Percentiles rank a stretch among this genome's conserved stretches.
Conservation (phyloP, 306 rosid genomes). For the Acacia confusa region DNA sequence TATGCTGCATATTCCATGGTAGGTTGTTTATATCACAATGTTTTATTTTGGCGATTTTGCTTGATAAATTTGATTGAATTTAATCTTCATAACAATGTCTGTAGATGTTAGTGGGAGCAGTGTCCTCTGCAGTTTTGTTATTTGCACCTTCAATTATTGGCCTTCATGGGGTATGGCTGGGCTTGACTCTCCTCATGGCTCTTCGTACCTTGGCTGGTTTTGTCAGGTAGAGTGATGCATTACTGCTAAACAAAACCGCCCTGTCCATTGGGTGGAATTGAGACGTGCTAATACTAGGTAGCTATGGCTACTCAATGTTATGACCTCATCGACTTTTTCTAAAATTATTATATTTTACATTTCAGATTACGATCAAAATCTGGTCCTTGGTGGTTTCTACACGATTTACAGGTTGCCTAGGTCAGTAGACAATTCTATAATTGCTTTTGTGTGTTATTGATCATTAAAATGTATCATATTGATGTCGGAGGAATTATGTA, state of each 20-base stretch:
- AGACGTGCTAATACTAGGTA: background rate
- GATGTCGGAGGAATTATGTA: background rate
- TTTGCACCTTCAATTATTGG: conserved; percentile 61
- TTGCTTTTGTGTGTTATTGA: conserved; percentile 6
- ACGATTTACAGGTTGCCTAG: conserved; percentile 50
- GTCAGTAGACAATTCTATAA: conserved; percentile 41
- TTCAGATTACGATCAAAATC: conserved; percentile 73
- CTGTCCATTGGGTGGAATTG: background rate
- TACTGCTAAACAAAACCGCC: background rate
- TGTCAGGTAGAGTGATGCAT: conserved; percentile 53
- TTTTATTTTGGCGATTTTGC: conserved; percentile 25
- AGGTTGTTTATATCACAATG: conserved; percentile 32
- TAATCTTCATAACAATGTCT: conserved; percentile 13
- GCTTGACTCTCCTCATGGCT: conserved; percentile 84
- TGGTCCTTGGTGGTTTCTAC: conserved; percentile 97
- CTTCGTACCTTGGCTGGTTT: conserved; percentile 73
- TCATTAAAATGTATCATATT: background rate
- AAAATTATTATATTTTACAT: conserved; percentile 9
- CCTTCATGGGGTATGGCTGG: conserved; percentile 86
- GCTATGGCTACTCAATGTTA: background rate
- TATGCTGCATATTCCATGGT: conserved; percentile 96
- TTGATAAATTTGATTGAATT: conserved; percentile 8
- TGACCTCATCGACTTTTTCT: conserved; percentile 11
- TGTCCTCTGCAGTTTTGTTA: conserved; percentile 70
- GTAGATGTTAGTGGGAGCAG: conserved; percentile 73